Percentiles rank a stretch among this genome's conserved stretches.
phyloP scores from a whole-genome alignment of 192 early-diverging fungal species.

The Rhizophagus clarus region DNA sequence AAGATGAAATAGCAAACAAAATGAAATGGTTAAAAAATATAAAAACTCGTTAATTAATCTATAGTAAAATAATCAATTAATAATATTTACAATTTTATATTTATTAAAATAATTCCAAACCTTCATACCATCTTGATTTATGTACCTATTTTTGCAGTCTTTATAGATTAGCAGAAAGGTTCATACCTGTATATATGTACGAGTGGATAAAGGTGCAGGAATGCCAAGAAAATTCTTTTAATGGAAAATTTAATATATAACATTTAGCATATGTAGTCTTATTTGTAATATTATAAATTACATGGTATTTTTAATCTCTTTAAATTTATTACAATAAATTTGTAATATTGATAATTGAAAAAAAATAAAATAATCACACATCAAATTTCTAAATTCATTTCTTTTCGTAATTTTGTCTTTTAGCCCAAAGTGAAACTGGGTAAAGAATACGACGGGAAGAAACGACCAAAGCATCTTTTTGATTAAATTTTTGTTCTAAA shows the following conservation, averaged over 20 bases:
- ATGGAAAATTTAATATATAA: neutral
- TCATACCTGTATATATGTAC: neutral
- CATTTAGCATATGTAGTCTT: neutral
- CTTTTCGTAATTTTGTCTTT: neutral
- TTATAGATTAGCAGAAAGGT: neutral
- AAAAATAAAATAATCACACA: neutral
- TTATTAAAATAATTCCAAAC: neutral
- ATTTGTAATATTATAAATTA: neutral
- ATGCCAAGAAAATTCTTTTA: neutral
- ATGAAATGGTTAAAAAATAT: slow-evolving; percentile 28
- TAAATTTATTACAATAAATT: neutral
- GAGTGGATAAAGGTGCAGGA: neutral
- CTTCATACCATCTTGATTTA: neutral
- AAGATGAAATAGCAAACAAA: slow-evolving; percentile 24
- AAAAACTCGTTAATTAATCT: neutral
- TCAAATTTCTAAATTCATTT: neutral
- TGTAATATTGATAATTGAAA: neutral
- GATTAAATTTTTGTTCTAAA: slow-evolving; percentile 18
- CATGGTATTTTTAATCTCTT: neutral
- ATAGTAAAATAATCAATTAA: too few relatives aligned
- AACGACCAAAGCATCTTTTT: slow-evolving; percentile 21
- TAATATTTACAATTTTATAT: neutral
- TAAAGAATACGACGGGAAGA: slow-evolving; percentile 15
- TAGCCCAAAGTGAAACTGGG: slow-evolving; percentile 21
- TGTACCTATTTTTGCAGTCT: neutral